Evolutionary conservation across 257 asterid genomes (phyloP), one percentile per base, ranked within the genome.

Genomic region (Voacanga thouarsii): DNA sequence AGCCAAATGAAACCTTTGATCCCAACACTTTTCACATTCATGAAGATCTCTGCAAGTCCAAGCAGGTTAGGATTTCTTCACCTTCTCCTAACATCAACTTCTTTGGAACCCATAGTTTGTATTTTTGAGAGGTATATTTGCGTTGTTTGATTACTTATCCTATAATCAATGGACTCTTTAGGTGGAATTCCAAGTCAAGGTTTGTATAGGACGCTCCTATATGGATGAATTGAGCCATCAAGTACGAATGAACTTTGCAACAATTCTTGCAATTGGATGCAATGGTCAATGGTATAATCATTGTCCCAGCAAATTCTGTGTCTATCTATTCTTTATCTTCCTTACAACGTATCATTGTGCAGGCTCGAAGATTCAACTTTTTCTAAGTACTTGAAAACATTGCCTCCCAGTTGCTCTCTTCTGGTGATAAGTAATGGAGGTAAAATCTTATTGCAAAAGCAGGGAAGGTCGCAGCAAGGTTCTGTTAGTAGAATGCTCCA

Each of bases 391-490:
- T 82, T 86, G 84, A 93, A 88, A 84, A 85, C 86, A 71, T 72
- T 93, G 85, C 97, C 98, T 88, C 98, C 98, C 11, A 88, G 92
- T 72, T 93, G 98, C 83, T 78, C 84, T 80, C 97, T 93, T 77
- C 80, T 90, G 28, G 85, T 90, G 78, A 85, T 91, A 88, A 94
- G 88, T 55, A 63, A 75, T 55, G 90, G 86, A 61, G 97, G 98
- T 33, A 89, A 80, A 84, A 76, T 93, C 78, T 75, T 90, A 51
- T 65, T 82, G 71, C 91, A 85, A 82, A 88, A 77, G 80, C 82
- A 76, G 83, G 97, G 97, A 78, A 91, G 92, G 81, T 91, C 94
- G 21, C 96, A 90, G 76, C 89, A 90, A 81, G 98, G 96, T 41
- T 79, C 91, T 51, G 66, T 68, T 71, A 80, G 70, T 47, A 80